Evolutionary conservation across 805 yeast genomes (phyloP), one percentile per base, ranked within the genome.

Genomic region (Yarrowia deformans): DNA sequence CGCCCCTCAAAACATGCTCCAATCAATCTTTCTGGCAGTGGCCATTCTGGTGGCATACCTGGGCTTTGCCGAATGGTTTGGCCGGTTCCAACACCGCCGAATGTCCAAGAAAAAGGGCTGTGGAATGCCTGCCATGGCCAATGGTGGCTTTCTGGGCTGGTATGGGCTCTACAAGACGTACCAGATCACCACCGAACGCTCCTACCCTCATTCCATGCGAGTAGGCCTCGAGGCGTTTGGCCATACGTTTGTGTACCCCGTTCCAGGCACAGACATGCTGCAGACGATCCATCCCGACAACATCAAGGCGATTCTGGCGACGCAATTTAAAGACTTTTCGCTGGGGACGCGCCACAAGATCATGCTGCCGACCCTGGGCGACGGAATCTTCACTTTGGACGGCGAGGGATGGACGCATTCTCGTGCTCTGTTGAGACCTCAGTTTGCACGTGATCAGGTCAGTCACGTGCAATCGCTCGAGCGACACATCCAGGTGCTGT

Each of bases 331-430:
- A 60, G 80, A 49, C 67, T 79, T 72, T 70, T 72, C 72, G 23
- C 72, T 79, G 18, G 79, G 78, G 0, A 37, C 50, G 12, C 72
- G 81, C 1, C 67, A 73, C 49, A 58, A 54, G 19, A 72, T 72
- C 32, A 71, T 79, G 55, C 61, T 60, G 35, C 78, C 77, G 5
- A 61, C 78, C 12, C 71, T 79, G 8, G 81, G 81, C 13, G 72
- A 73, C 35, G 81, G 81, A 0, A 79, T 79, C 54, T 79, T 79
- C 72, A 79, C 80, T 2, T 73, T 76, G 32, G 75, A 75, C 45
- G 79, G 79, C 16, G 72, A 72, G 32, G 76, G 75, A 23, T 79
- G 81, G 81, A 72, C 75, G 50, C 81, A 79, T 61, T 76, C 80
- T 7, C 71, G 81, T 8, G 74, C 77, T 1, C 68, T 79, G 73